phyloP scores from a whole-genome alignment of 768 basidiomycete genomes.

The Auricularia sp. region DNA sequence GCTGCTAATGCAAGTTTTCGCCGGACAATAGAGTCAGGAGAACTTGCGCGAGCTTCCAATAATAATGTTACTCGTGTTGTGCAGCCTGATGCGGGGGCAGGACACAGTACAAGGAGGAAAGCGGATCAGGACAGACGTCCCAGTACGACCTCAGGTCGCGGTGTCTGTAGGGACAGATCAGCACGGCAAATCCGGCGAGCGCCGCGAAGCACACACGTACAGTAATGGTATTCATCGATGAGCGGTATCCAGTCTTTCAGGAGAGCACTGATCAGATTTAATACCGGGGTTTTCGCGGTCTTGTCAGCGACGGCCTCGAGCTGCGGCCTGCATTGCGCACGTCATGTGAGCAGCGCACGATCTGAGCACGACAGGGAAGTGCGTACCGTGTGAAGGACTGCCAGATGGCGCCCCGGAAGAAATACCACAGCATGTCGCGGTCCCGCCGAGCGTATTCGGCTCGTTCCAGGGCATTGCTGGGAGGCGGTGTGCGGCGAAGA shows the following conservation, averaged over 20 bases:
- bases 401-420: conserved; percentile 83
- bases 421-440: conserved; percentile 72
- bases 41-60: too few relatives aligned
- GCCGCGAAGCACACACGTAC: conserved; percentile 33
- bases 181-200: background rate
- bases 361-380: conserved; percentile 3
- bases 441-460: conserved; percentile 77
- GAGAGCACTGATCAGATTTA: conserved; percentile 60
- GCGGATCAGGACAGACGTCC: too few relatives aligned
- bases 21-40: too few relatives aligned
- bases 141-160: background rate
- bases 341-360: background rate
- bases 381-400: conserved; percentile 58
- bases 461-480: conserved; percentile 55
- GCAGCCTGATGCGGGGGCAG: too few relatives aligned
- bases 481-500: conserved; percentile 55
- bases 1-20: too few relatives aligned
- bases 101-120: too few relatives aligned
- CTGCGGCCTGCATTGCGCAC: conserved; percentile 46
- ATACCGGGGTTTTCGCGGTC: conserved; percentile 45
- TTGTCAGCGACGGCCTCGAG: conserved; percentile 50
- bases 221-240: conserved; percentile 87
- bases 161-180: conserved; percentile 14
- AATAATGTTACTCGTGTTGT: too few relatives aligned
- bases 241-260: conserved; percentile 80